These are phyloP conservation scores for Begonia fuchsioides DNA, from an alignment of 306 rosid species.

Conservation along the genomic window DNA sequence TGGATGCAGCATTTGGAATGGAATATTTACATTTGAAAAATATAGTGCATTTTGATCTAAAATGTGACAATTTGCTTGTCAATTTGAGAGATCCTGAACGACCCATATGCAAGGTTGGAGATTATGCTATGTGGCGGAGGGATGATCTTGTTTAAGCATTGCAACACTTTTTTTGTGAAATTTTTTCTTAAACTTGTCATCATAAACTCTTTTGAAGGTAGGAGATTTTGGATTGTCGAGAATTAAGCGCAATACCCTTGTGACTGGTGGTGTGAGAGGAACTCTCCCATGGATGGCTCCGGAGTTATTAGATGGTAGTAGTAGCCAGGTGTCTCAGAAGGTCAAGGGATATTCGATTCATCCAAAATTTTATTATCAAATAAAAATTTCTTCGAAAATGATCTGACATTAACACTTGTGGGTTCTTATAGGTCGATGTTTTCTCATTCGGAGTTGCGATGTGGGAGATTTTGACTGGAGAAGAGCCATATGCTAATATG, in stretches of 20 bases:
- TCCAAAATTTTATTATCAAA: too few species aligned
- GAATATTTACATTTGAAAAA: slow-evolving; percentile 89
- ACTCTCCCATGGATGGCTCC: slow-evolving; percentile 99
- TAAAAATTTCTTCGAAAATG: background rate
- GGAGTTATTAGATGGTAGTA: slow-evolving; percentile 69
- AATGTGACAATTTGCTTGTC: slow-evolving; percentile 90
- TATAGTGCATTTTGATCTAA: slow-evolving; percentile 90
- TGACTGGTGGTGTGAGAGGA: slow-evolving; percentile 91
- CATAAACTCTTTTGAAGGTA: slow-evolving; percentile 37
- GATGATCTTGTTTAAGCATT: background rate
- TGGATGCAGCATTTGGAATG: slow-evolving; percentile 98
- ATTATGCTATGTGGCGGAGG: too few species aligned
- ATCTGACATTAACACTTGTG: background rate
- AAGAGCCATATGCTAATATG: slow-evolving; percentile 89
- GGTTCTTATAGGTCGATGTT: slow-evolving; percentile 56
- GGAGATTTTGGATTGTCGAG: slow-evolving; percentile 88
- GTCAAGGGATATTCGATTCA: slow-evolving; percentile 20
- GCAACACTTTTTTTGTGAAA: too few species aligned
- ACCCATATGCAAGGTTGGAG: slow-evolving; percentile 86
- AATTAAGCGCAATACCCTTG: slow-evolving; percentile 78
- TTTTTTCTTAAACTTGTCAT: background rate
- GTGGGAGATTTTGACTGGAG: slow-evolving; percentile 97
- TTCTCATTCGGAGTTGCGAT: slow-evolving; percentile 81
- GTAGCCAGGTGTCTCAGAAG: slow-evolving; percentile 82
- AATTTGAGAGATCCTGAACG: slow-evolving; percentile 81